Evolutionary conservation across 73 alveolate species (phyloP).

Genomic region (Stentor roeselii): DNA sequence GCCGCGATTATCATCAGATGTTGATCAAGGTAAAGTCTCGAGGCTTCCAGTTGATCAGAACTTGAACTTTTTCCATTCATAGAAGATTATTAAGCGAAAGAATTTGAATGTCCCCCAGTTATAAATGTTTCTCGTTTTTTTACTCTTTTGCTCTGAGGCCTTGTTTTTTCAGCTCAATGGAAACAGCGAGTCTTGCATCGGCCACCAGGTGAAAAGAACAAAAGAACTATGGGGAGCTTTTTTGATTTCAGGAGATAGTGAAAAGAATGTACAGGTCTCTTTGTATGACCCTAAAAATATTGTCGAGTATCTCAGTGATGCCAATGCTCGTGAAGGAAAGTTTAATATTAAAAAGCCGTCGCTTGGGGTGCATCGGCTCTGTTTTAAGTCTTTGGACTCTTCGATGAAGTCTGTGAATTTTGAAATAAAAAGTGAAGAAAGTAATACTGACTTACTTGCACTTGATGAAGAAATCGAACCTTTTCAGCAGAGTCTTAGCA

Average conservation of each 20-base stretch:
- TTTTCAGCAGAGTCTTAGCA: neutral
- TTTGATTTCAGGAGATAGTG: neutral
- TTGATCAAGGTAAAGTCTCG: conserved; percentile 34
- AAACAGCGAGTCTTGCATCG: neutral
- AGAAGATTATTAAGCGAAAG: too few relatives aligned
- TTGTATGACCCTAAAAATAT: neutral
- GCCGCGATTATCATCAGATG: conserved; percentile 67
- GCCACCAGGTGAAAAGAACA: neutral
- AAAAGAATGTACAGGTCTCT: neutral
- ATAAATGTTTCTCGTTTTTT: neutral
- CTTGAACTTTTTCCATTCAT: conserved; percentile 46
- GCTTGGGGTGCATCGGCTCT: neutral
- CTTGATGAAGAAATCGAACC: neutral
- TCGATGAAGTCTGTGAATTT: neutral
- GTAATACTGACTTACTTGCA: neutral
- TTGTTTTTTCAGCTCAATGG: neutral
- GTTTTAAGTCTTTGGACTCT: neutral
- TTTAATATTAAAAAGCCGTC: neutral
- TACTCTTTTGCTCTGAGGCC: neutral
- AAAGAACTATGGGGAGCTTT: neutral
- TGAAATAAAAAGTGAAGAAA: neutral
- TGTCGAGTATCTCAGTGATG: neutral
- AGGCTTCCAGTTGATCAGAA: conserved; percentile 44
- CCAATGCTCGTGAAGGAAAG: neutral
- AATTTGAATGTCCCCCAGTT: neutral